Evolutionary conservation across 192 early-diverging fungal species (phyloP).

Genomic region (Lobulomyces angularis): DNA sequence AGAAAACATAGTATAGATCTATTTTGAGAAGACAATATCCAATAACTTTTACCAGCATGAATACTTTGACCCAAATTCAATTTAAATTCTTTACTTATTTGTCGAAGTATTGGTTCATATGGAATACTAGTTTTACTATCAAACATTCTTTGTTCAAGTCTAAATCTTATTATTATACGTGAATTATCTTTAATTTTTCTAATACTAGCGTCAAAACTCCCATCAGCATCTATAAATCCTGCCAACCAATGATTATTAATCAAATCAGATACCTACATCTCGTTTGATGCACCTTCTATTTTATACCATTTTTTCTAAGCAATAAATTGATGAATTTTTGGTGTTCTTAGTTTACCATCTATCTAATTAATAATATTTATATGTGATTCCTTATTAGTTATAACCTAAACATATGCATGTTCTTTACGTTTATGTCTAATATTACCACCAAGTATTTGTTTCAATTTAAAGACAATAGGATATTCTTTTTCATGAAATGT

Average conservation of each 20-base stretch:
- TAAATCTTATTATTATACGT: background rate
- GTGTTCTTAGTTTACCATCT: background rate
- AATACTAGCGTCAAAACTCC: background rate
- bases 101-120: background rate
- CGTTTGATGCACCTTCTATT: background rate
- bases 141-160: background rate
- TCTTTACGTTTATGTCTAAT: background rate
- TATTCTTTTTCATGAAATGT: background rate
- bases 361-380: conserved; percentile 9
- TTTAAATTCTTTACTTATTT: background rate
- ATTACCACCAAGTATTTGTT: background rate
- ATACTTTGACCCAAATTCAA: background rate
- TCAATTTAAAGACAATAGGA: background rate
- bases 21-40: no score
- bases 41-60: background rate
- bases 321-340: background rate
- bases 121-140: background rate
- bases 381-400: conserved; percentile 7
- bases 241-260: conserved; percentile 1
- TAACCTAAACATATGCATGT: background rate
- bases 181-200: background rate
- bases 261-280: background rate
- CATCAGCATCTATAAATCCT: conserved; percentile 3
- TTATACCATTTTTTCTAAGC: background rate
- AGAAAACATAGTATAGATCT: no score